Base-by-base conservation (phyloP, 305 asterid genomes). In the Rubia peregrina region DNA sequence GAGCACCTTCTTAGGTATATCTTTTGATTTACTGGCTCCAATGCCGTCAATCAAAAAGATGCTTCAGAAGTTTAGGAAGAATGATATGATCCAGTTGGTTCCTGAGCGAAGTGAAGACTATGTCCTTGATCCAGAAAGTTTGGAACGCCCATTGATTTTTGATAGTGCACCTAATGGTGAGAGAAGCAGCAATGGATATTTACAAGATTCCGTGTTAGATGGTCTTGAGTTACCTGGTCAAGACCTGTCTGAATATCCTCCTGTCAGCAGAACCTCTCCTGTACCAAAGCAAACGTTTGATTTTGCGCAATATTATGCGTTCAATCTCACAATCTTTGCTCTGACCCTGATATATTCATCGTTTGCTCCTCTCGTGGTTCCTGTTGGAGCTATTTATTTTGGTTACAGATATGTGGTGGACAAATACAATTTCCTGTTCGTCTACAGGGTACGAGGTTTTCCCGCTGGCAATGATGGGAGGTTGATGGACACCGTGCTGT, bases 391-490 rank as follows among this genome's bases (percentile, higher is more conserved):
- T 48, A 61, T 83, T 36, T 95, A 95, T 81, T 91, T 91, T 66
- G 99, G 99, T 77, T 95, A 91, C 74, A 84, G 99, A 57, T 95
- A 94, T 41, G 87, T 91, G 7, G 99, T 91, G 8, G 99, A 95
- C 75, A 95, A 95, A 75, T 95, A 95, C 89, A 95, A 95, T 81
- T 95, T 95, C 86, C 86, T 91, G 13, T 95, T 86, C 66, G 96
- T 95, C 77, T 95, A 85, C 79, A 83, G 99, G 80, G 97, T 95
- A 68, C 83, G 97, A 71, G 98, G 99, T 46, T 90, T 88, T 74
- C 99, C 98, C n/a, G 95, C 98, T 55, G 99, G 99, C 61, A 95
- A 95, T 46, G 99, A 95, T 71, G 99, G 99, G 61, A 86, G 91
- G 81, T 74, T 95, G 87, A 88, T 95, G 92, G 98, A 91, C 76